phyloP scores from a whole-genome alignment of 495 filamentous ascomycete genomes.

The Hypoxylon perforatum region DNA sequence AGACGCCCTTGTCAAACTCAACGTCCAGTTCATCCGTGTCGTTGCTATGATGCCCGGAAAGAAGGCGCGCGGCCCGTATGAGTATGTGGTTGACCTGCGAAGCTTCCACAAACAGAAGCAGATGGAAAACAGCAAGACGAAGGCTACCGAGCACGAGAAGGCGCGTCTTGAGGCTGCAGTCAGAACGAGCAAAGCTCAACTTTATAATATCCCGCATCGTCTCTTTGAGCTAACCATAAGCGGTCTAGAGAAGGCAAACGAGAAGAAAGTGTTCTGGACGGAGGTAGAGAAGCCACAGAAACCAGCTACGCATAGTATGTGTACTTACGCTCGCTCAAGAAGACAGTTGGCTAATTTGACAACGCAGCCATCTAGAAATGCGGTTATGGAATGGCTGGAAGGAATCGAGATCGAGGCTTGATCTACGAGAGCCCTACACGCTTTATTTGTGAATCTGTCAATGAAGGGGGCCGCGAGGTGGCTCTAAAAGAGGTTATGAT shows the following conservation, averaged over 20 bases:
- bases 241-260: constrained; percentile 1
- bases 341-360: not conserved
- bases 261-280: not conserved
- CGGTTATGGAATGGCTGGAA: constrained; percentile 15
- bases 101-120: constrained; percentile 24
- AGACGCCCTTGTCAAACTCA: constrained; percentile 28
- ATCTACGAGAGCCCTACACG: not conserved
- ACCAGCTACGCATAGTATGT: too few species aligned
- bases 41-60: constrained; percentile 27
- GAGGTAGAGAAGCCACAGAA: not conserved
- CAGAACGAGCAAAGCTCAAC: not conserved
- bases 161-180: constrained; percentile 2
- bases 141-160: constrained; percentile 12
- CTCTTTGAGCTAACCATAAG: constrained; percentile 10
- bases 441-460: too few species aligned
- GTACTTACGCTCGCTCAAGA: too few species aligned
- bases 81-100: constrained; percentile 27
- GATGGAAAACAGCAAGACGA: not conserved
- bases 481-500: too few species aligned
- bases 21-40: constrained; percentile 43
- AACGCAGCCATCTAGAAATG: not conserved
- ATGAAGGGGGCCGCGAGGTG: too few species aligned
- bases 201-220: constrained; percentile 20
- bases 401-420: not conserved
- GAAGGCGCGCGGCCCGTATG: constrained; percentile 29